Base-by-base conservation (phyloP, 257 asterid genomes). In the Leonotis leonurus region DNA sequence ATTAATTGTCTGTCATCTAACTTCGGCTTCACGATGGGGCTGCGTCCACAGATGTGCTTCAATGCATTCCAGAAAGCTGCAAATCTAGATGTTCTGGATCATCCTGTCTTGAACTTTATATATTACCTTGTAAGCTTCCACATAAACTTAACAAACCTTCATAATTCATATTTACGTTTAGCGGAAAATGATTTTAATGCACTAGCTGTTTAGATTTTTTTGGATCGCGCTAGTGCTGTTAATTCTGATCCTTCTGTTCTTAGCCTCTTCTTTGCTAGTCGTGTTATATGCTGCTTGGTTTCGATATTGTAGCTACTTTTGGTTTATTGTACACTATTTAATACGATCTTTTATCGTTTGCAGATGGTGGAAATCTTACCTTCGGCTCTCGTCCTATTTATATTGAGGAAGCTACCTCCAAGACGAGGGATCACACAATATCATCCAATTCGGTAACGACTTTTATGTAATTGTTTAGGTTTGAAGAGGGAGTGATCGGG, bases 21-120 rank as follows among this genome's bases (percentile, higher is more conserved):
- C 64, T 63, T 70, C 73, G 46, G 21, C 56, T 60, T 30, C 59
- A 52, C 65, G 2, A 21, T 56, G 53, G 20, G 21, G 7, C 30
- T 60, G 6, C 56, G 27, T 45, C 52, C 27, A 43, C 83, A 92
- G 99, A 80, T 81, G 85, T 92, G 99, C 68, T 86, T 92, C 36
- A 78, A 84, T 76, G 90, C 99, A 45, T 86, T 89, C 62, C 89
- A 92, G 51, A 73, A 75, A 36, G 93, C 87, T 57, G 97, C 97
- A 26, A 86, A 92, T 79, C 85, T 92, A 44, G 95, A 92, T 74
- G 97, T 92, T 77, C 72, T 89, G 79, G 79, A 89, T 66, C 96
- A 92, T 74, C 97, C 97, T 30, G 71, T 85, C 57, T 60, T 92
- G 70, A 92, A 88, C 74, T 75, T 89, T 22, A 71, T 80, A 5